Conservation (phyloP, 306 rosid genomes). For the Psophocarpus tetragonolobus region DNA sequence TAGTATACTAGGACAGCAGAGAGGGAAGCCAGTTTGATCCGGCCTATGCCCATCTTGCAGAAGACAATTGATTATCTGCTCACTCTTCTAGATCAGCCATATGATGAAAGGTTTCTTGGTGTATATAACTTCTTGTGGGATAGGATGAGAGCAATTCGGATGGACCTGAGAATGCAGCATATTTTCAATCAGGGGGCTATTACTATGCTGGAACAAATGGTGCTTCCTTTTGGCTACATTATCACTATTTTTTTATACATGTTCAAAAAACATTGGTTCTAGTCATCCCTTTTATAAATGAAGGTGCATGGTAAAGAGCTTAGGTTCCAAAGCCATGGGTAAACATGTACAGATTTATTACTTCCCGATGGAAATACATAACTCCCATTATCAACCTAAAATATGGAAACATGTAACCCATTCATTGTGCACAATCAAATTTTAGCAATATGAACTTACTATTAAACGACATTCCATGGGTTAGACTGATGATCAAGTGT, state of each 20-base stretch:
- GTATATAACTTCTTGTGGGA: conserved; percentile 94
- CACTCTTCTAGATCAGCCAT: conserved; percentile 75
- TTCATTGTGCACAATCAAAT: neutral
- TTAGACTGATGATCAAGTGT: neutral
- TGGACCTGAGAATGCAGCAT: conserved; percentile 99
- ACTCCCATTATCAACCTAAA: conserved; percentile 13
- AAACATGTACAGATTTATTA: neutral
- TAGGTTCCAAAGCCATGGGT: conserved; percentile 7
- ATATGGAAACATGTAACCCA: neutral
- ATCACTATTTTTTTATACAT: conserved; percentile 28
- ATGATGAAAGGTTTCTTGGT: conserved; percentile 78
- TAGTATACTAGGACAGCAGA: conserved; percentile 99
- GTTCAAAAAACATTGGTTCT: conserved; percentile 20
- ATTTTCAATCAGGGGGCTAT: conserved; percentile 84
- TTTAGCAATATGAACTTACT: neutral
- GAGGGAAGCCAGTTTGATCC: conserved; percentile 89
- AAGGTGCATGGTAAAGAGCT: conserved; percentile 11
- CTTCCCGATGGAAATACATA: conserved; percentile 14
- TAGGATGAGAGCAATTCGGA: conserved; percentile 96
- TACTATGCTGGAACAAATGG: conserved; percentile 95
- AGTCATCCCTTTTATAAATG: conserved; percentile 3
- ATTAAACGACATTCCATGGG: neutral
- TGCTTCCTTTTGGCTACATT: conserved; percentile 39
- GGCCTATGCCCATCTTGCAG: conserved; percentile 87
- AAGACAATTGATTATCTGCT: conserved; percentile 79